Conservation (phyloP, 1,139 yeast genomes). For the Lodderomyces theae region DNA sequence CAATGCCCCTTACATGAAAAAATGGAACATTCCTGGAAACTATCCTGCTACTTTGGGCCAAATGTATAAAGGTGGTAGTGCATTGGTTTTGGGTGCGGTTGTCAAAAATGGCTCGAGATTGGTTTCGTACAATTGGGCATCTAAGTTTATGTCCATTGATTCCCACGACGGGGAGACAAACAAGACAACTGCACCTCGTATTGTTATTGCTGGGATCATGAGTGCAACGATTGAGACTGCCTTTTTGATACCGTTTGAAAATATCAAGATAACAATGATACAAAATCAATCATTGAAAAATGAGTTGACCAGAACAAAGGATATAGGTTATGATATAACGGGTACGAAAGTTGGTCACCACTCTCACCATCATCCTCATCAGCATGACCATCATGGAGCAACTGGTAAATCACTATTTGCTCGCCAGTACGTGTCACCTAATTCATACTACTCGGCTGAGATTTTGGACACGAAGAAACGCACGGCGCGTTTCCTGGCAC, state of each 20-base stretch:
- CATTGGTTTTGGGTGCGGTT: slow-evolving; percentile 73
- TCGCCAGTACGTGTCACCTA: slow-evolving; percentile 45
- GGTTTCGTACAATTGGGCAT: slow-evolving; percentile 71
- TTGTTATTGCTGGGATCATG: slow-evolving; percentile 81
- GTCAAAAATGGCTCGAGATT: slow-evolving; percentile 72
- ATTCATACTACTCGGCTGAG: slow-evolving; percentile 41
- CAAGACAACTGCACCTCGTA: slow-evolving; percentile 64
- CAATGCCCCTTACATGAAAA: slow-evolving; percentile 33
- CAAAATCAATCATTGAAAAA: slow-evolving; percentile 53
- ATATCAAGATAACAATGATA: slow-evolving; percentile 80
- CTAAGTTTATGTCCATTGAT: slow-evolving; percentile 69
- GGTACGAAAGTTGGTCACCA: slow-evolving; percentile 14
- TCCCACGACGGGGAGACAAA: slow-evolving; percentile 26
- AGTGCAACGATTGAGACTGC: slow-evolving; percentile 81
- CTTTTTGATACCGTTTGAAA: slow-evolving; percentile 89
- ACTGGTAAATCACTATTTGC: slow-evolving; percentile 17
- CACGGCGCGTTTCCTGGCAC: slow-evolving; percentile 9
- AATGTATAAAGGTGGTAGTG: slow-evolving; percentile 73
- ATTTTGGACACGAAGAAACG: slow-evolving; percentile 27
- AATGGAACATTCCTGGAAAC: slow-evolving; percentile 38
- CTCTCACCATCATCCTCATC: slow-evolving; percentile 16
- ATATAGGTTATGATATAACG: slow-evolving; percentile 25
- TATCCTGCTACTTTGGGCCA: slow-evolving; percentile 40
- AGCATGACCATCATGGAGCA: slow-evolving; percentile 16
- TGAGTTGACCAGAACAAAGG: slow-evolving; percentile 28